Evolutionary conservation across 169 alveolate species (phyloP).

Genomic region (Hepatocystis sp.): DNA sequence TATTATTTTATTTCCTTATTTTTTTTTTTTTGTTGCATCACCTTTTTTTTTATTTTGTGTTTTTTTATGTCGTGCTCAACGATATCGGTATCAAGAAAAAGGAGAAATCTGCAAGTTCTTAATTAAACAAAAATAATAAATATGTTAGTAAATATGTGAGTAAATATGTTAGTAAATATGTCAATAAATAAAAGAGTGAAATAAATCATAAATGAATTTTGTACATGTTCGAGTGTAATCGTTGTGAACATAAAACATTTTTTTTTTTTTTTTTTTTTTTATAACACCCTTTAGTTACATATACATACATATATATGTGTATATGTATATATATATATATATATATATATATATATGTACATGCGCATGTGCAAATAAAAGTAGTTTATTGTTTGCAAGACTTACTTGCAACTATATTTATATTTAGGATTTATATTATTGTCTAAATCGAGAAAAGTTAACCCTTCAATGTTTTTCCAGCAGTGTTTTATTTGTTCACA

Average conservation of each 20-base stretch:
- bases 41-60: slow-evolving; percentile 36
- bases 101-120: slow-evolving; percentile 35
- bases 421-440: slow-evolving; percentile 14
- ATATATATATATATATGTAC: slow-evolving; percentile 27
- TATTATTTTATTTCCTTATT: not conserved
- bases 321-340: slow-evolving; percentile 16
- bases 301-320: not conserved
- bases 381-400: no score
- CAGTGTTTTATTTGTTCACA: slow-evolving; percentile 20
- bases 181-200: not conserved
- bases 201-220: not conserved
- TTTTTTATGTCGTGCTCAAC: slow-evolving; percentile 23
- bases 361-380: not conserved
- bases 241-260: no score
- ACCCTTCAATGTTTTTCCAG: slow-evolving; percentile 7
- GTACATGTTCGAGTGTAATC: no score
- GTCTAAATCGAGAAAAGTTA: slow-evolving; percentile 22
- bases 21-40: not conserved
- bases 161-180: not conserved
- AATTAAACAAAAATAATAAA: not conserved
- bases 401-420: slow-evolving; percentile 62
- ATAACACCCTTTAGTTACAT: not conserved
- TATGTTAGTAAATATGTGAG: not conserved
- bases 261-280: no score
- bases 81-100: slow-evolving; percentile 31